Base-by-base conservation (phyloP, 2,329 filamentous ascomycete species). In the Microcera coccophila region DNA sequence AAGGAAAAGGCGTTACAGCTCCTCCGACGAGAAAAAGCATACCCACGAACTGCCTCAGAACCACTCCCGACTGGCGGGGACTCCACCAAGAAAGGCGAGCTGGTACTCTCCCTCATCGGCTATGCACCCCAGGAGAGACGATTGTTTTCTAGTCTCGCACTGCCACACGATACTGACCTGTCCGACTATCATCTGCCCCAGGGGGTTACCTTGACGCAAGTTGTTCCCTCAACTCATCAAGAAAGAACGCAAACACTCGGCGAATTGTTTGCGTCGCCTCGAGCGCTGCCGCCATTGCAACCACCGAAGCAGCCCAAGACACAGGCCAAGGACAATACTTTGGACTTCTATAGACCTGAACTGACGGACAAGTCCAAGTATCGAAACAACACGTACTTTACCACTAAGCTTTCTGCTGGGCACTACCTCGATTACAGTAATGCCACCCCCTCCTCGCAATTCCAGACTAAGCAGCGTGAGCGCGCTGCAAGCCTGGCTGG, bases 91-190 rank as follows among this genome's bases (percentile, higher is more conserved):
- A 71, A 52, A 63, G 76, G 51, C 65, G 76, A 65, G 41, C 44
- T 81, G 14, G 83, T 91, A 5, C 71, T 96, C 44, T 91, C 87
- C 1, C 71, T 95, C 1, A 84, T 82, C 53, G 89, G 87, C 41
- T 85, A 82, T 53, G 85, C 85, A 31, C 81, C 84, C 2, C 81
- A 82, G 35, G 77, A 86, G 26, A 84, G 82, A 54, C 86, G 91
- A 47, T 72, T 96, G 4, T 96, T 93, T 62, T 95, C 91, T 4
- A 95, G 90, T 63, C 71, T 95, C 38, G 87, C 67, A 8, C 36
- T 58, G 12, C 58, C 64, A 3, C 45, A 58, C 10, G 57, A 62
- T 37, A 45, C 57, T 28, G 57, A 65, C 28, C 42, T 65, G 42
- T 53, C 59, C 35, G 53, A 62, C 57, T 72, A 76, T 28, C 76